Evolutionary conservation across 2,329 filamentous ascomycete genomes (phyloP), one percentile per base, ranked within the genome.

Genomic region (Ceratocystiopsis minuta): DNA sequence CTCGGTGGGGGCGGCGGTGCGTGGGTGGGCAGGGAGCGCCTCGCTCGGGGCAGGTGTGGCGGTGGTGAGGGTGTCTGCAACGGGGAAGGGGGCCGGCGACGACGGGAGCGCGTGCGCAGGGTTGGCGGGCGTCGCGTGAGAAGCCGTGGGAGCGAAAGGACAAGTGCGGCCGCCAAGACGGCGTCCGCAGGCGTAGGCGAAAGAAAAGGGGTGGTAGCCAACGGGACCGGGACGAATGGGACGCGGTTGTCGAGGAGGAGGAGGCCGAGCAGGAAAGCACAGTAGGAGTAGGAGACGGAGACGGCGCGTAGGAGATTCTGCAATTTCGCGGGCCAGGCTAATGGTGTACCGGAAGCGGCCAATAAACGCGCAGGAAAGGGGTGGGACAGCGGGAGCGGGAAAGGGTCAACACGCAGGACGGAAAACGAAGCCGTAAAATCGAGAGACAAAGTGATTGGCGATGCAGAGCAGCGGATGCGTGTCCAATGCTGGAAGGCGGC

Each of bases 81-180:
- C 13, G 36, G 12, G 34, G 14, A 15, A 33, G 32, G 36, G 12
- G 34, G 14, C 38, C 20, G 41, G 31, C 38, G 45, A 32, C 32
- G 24, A 38, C 41, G 41, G 34, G 16, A 15, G 43, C 38, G 37
- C 35, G 42, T 40, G 42, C 43, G 45, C 37, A 45, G 46, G 45
- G 40, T 41, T 44, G 51, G 51, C 40, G 45, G 50, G 37, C 45
- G 52, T 49, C 50, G 60, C 55, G 60, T 61, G 57, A 49, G 66
- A 60, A 67, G 64, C 64, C 66, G 65, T 68, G 57, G 63, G 61
- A 59, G 59, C 54, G 54, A 59, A 49, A 43, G 39, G 42, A 53
- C 50, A 51, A 55, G 57, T 60, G 61, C 62, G 57, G 58, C 63
- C 62, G 65, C 57, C 55, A 57, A 52, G 53, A 65, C 60, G 63